phyloP scores from a whole-genome alignment of 495 filamentous ascomycete genomes.

The Penicillium bovifimosum region DNA sequence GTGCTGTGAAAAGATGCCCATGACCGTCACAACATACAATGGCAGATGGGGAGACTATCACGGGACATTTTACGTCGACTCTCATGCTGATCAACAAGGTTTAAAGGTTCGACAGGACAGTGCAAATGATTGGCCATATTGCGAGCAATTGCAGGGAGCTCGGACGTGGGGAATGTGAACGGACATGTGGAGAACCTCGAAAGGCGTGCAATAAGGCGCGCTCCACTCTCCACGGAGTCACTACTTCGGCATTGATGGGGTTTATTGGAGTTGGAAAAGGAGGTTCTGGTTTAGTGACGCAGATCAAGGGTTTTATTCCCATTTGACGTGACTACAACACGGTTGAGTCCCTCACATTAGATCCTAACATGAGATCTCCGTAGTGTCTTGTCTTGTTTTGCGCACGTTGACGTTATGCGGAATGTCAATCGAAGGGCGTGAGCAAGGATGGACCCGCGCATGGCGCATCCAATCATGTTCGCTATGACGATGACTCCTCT shows the following conservation, averaged over 20 bases:
- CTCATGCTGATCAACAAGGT: background rate
- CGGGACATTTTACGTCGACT: slow-evolving; percentile 2
- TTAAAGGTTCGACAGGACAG: background rate
- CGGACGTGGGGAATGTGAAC: slow-evolving; percentile 12
- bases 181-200: slow-evolving; percentile 21
- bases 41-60: background rate
- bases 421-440: slow-evolving; percentile 31
- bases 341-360: too few species aligned
- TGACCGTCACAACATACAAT: background rate
- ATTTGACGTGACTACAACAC: too few species aligned
- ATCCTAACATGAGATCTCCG: too few species aligned
- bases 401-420: background rate
- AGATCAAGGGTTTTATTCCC: too few species aligned
- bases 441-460: slow-evolving; percentile 8
- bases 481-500: slow-evolving; percentile 6
- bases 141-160: background rate
- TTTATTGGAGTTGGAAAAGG: background rate
- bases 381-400: background rate
- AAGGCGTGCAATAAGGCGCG: slow-evolving; percentile 25
- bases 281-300: background rate
- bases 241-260: background rate
- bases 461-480: slow-evolving; percentile 9
- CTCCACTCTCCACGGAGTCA: slow-evolving; percentile 10
- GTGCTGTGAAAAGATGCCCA: background rate
- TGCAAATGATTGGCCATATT: slow-evolving; percentile 14